A percentile compares a stretch with the other conserved stretches of the same genome.
These are phyloP conservation scores for Naegleria fowleri DNA, from an alignment of 208 protist species.

Conservation along the genomic window DNA sequence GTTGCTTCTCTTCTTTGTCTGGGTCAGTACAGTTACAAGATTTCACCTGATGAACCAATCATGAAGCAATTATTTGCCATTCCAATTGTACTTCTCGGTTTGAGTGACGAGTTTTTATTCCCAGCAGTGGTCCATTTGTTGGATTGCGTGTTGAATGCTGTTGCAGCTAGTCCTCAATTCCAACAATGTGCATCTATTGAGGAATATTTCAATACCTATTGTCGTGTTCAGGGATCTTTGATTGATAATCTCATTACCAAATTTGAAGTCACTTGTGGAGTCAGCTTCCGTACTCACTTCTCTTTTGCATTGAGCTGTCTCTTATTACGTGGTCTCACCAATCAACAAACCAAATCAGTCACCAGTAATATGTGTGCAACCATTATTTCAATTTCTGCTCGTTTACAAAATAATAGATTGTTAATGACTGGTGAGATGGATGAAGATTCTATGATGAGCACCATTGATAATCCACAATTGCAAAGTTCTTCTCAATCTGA, in stretches of 20 bases:
- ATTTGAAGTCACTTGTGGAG: neutral
- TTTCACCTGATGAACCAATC: neutral
- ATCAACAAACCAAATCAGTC: neutral
- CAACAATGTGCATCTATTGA: neutral
- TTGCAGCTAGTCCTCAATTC: neutral
- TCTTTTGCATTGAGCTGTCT: neutral
- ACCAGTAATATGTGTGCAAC: neutral
- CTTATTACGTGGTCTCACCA: neutral
- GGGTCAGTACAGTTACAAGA: slow-evolving; percentile 9
- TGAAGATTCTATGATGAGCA: neutral
- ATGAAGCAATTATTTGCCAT: neutral
- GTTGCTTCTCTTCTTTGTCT: neutral
- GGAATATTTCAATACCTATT: slow-evolving; percentile 6
- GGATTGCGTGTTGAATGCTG: neutral
- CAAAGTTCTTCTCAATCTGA: neutral
- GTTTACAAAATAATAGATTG: neutral
- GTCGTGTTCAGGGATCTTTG: no score
- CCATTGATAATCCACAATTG: neutral
- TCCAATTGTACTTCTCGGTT: neutral
- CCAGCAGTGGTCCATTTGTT: neutral
- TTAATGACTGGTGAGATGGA: neutral
- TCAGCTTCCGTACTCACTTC: slow-evolving; percentile 4
- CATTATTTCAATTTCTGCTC: neutral
- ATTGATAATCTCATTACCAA: neutral
- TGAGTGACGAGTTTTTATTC: neutral